Evolutionary conservation across 1,284 basidiomycete genomes (phyloP), one percentile per base, ranked within the genome.

Genomic region (Ustilago vetiveriae): DNA sequence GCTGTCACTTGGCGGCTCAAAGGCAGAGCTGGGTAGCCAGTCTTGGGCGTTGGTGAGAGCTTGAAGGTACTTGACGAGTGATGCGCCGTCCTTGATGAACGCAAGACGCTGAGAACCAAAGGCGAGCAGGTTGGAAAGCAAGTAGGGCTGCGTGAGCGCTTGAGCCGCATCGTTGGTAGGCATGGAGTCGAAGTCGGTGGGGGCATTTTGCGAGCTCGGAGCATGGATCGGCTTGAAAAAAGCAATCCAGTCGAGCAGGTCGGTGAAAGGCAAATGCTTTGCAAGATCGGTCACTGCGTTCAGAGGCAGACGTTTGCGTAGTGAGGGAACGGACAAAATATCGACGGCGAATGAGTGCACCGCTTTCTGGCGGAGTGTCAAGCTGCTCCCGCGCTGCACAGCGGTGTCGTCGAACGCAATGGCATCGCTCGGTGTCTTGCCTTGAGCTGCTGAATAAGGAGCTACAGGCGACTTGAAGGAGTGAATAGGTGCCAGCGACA

Each of bases 41-140:
- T 79, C 65, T 45, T 78, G 77, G 7, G 76, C 60, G n/a, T 53
- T 50, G 21, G 75, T 70, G 17, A 82, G 47, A 11, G 71, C 70
- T 2, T 53, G 52, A 13, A 82, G 66, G 27, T 80, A 82, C 13
- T 45, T 46, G 16, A 29, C 37, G 2, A 79, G 47, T 24, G 37
- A 42, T 1, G 51, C 44, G 22, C 67, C 68, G 9, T 56, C 51
- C 37, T 71, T 72, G 52, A 79, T 42, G 36, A 53, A 64, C n/a
- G 63, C 37, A 23, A 79, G 63, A 8, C 78, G 57, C 26, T 65
- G 59, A 6, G 70, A 62, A 8, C 53, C 55, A 30, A 81, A 68
- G 1, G 72, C 60, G 1, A 79, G 42, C 14, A 80, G 5, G 22
- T 79, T 78, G 17, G 71, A 72, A 4, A 80, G 66, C 21, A 75